These are phyloP conservation scores for Marasmius sp. DNA, from an alignment of 1,284 basidiomycete genomes.

Conservation along the genomic window DNA sequence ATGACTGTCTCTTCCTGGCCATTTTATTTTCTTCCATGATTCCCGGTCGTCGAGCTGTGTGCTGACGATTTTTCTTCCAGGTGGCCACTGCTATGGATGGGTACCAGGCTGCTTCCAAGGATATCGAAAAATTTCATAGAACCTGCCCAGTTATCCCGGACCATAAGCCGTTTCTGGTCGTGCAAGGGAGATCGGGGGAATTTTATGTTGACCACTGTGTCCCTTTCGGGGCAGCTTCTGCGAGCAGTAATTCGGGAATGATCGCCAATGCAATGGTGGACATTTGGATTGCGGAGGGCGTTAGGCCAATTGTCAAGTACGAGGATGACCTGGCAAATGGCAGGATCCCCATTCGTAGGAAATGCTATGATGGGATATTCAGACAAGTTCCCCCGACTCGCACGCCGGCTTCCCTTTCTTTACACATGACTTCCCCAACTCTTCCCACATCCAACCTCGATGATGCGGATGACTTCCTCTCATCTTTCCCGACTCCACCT, in stretches of 20 bases:
- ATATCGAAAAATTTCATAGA: too few species aligned
- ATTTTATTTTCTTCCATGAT: too few species aligned
- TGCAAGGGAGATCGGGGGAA: conserved; percentile 14
- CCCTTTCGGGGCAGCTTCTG: conserved; percentile 26
- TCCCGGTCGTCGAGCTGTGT: neutral
- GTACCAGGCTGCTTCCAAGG: too few species aligned
- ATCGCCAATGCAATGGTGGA: conserved; percentile 28
- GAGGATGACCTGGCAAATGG: conserved; percentile 31
- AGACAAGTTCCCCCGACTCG: too few species aligned
- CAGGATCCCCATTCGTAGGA: conserved; percentile 16
- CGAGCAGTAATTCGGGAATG: conserved; percentile 29
- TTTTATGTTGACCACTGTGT: conserved; percentile 27
- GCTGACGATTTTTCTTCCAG: neutral
- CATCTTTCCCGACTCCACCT: neutral
- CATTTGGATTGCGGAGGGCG: conserved; percentile 22
- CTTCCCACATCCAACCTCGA: too few species aligned
- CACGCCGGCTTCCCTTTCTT: too few species aligned
- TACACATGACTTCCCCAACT: too few species aligned
- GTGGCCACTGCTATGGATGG: too few species aligned
- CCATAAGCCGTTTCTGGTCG: conserved; percentile 9
- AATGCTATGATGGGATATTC: neutral
- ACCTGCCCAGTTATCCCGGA: too few species aligned
- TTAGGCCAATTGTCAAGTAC: conserved; percentile 27
- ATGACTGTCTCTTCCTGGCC: too few species aligned
- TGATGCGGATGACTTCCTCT: neutral